Evolutionary conservation across 352 stramenopile genomes (phyloP), one percentile per base, ranked within the genome.

Genomic region (Halophytophthora batemanensis): DNA sequence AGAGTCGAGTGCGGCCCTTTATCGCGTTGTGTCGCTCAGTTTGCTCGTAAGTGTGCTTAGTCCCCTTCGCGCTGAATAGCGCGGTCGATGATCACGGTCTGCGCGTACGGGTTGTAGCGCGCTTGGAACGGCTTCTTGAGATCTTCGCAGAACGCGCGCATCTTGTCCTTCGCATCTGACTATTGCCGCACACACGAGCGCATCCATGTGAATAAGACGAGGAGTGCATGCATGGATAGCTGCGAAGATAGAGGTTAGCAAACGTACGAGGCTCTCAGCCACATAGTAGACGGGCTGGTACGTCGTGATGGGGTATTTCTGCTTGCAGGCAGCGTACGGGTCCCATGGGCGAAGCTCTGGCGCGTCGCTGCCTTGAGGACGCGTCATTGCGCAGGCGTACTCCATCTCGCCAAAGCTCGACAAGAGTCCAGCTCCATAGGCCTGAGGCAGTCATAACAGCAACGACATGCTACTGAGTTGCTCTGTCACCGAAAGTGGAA

Each of bases 281-380:
- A 98, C 79, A 65, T 98, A 99, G 73, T 98, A 99, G 14, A 97
- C 70, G 13, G 96, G 95, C 69, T 98, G 96, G 71, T 98, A 99
- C 2, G 86, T 98, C 7, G 96, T 99, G 61, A 99, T 98, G 4
- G 96, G 96, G 65, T 98, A 99, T 36, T 96, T 87, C 54, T 98
- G 93, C 56, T 86, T 83, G 45, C 87, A 94, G 15, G 95, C 96
- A 34, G 91, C 76, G 34, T 89, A 90, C 19, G 95, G 96, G 66
- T 98, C 93, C 96, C 96, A 99, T 23, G 86, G 77, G 41, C 88
- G 88, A 61, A 97, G 95, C 55, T 96, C 72, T 10, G 95, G 96
- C 42, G 70, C 65, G n/a, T 74, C 62, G 17, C 66, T 81, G 3
- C 79, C 84, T 4, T 66, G 82, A 22, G 85, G 66, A 17, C 78